Conservation (phyloP, 306 rosid species). For the Inga laurina region DNA sequence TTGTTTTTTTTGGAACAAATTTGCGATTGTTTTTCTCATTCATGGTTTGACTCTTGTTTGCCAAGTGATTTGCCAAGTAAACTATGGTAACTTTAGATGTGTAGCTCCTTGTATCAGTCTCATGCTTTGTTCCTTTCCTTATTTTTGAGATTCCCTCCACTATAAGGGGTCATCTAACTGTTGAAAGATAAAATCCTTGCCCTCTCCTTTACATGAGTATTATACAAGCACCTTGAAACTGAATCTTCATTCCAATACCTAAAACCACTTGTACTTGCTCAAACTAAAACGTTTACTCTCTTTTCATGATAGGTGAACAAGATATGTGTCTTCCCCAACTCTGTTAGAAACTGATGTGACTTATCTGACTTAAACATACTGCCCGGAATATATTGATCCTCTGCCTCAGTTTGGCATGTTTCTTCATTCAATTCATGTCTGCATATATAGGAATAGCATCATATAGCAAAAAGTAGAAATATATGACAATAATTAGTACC, state of each 20-base stretch:
- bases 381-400: neutral
- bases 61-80: neutral
- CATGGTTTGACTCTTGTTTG: neutral
- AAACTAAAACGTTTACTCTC: neutral
- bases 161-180: neutral
- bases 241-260: neutral
- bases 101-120: neutral
- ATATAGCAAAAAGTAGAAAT: neutral
- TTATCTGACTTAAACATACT: slow-evolving; percentile 10
- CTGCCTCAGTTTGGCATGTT: neutral
- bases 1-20: neutral
- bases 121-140: neutral
- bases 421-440: neutral
- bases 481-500: neutral
- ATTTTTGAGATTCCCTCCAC: neutral
- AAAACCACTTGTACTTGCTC: neutral
- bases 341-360: neutral
- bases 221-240: too few relatives aligned
- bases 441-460: neutral
- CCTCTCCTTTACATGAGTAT: neutral
- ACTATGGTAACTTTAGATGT: neutral
- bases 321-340: neutral
- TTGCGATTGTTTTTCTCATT: neutral
- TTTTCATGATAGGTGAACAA: neutral
- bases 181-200: neutral